Evolutionary conservation across 2,329 filamentous ascomycete genomes (phyloP), one percentile per base, ranked within the genome.

Genomic region (Immersiporthe knoxdaviesiana): DNA sequence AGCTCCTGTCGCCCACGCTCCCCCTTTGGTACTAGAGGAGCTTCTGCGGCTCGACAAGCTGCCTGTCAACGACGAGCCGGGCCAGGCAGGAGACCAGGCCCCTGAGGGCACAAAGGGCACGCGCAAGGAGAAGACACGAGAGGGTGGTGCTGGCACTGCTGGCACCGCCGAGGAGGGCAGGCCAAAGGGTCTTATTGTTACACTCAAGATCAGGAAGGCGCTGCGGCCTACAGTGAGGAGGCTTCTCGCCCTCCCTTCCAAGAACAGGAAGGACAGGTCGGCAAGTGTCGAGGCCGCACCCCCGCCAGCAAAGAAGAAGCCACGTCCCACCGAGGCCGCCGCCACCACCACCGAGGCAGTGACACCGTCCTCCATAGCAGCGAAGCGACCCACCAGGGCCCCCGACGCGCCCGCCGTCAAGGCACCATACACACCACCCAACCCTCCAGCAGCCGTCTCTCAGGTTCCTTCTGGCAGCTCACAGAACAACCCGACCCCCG

Each of bases 1-100:
- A 82, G 0, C 78, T 88, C 8, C 78, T 89, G 14, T 89, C 87
- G 0, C 87, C 87, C 0, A 88, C 86, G 0, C 75, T 89, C 87
- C 87, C 1, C 79, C 84, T 0, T 75, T 83, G 24, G 77, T 89
- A 0, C 84, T 88, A 70, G 83, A 81, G 68, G 82, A 83, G 39
- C 76, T 85, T 21, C 79, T 78, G 21, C 79, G 76, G 39, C 52
- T 77, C n/a, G 78, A 79, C 68, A 79, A 76, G 63, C 76, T 73
- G 27, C 71, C 74, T 7, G 61, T 69, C 44, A 76, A 77, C 62
- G 72, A 65, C 60, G 74, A 74, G 10, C 32, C 68, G n/a, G 74
- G 72, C 56, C 70, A 72, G 27, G 66, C 64, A 24, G 66, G 63
- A 30, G 73, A 68, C 39, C 77, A 78, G 44, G 68, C 72, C 12